Evolutionary conservation across 179 eudicot species (phyloP).

Genomic region (Carnegiea gigantea): DNA sequence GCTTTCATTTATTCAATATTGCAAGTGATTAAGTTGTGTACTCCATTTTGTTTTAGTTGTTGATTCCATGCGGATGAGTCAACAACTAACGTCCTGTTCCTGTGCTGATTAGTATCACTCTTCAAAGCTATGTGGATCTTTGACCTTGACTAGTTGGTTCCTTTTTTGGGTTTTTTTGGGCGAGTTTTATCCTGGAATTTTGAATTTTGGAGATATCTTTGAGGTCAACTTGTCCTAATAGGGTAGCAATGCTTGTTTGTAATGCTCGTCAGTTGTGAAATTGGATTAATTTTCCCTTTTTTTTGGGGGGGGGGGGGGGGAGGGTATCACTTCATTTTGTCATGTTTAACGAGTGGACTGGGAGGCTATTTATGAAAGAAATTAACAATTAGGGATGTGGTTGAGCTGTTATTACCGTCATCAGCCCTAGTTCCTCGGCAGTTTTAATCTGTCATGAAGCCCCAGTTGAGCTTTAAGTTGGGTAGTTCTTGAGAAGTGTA

Average conservation of each 20-base stretch:
- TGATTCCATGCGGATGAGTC: neutral
- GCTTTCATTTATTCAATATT: neutral
- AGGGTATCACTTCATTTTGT: too few species aligned
- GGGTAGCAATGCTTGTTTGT: neutral
- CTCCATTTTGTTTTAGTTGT: neutral
- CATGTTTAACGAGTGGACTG: too few species aligned
- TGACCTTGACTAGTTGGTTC: neutral
- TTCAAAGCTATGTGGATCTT: neutral
- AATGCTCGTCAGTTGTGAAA: neutral
- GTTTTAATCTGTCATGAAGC: neutral
- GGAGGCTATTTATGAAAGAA: neutral
- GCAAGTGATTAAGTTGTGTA: neutral
- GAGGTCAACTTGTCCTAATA: too few species aligned
- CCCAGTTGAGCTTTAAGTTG: neutral
- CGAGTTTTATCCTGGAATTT: neutral
- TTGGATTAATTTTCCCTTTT: neutral
- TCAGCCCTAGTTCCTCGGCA: neutral
- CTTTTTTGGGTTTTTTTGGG: neutral
- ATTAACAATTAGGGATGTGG: neutral
- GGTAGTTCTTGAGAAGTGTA: neutral
- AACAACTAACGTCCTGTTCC: neutral
- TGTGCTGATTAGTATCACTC: neutral
- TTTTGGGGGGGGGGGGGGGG: neutral
- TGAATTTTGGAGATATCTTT: too few species aligned
- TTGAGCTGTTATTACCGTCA: neutral